A percentile compares a stretch with the other conserved stretches of the same genome.
phyloP scores from a whole-genome alignment of 2,329 filamentous ascomycete species.

The Didymella pomorum region DNA sequence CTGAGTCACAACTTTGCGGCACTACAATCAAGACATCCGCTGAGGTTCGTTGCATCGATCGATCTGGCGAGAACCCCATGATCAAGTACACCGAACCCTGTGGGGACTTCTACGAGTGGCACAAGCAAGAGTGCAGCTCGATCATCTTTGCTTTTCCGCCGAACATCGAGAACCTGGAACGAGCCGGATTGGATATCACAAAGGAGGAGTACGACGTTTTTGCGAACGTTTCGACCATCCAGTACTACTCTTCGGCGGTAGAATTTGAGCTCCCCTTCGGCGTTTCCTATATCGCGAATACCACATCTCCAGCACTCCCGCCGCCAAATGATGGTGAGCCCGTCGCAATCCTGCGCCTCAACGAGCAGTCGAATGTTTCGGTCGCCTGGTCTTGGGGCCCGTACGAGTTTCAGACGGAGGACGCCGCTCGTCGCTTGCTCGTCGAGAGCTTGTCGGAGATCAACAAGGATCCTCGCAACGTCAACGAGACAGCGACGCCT shows the following conservation, averaged over 20 bases:
- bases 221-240: slow-evolving; percentile 42
- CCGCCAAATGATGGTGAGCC: slow-evolving; percentile 47
- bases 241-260: slow-evolving; percentile 49
- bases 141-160: slow-evolving; percentile 50
- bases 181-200: slow-evolving; percentile 45
- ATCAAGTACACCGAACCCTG: slow-evolving; percentile 45
- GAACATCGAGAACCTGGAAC: slow-evolving; percentile 43
- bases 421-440: slow-evolving; percentile 36
- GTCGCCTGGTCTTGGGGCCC: slow-evolving; percentile 51
- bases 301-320: slow-evolving; percentile 32
- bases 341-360: slow-evolving; percentile 47
- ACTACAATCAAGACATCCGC: slow-evolving; percentile 43
- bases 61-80: slow-evolving; percentile 44
- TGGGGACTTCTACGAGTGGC: slow-evolving; percentile 42
- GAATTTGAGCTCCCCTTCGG: slow-evolving; percentile 47
- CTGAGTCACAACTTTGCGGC: slow-evolving; percentile 43
- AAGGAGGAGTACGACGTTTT: slow-evolving; percentile 46
- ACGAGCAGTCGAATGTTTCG: slow-evolving; percentile 39
- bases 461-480: slow-evolving; percentile 50
- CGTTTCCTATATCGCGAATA: slow-evolving; percentile 46
- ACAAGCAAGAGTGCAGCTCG: slow-evolving; percentile 45
- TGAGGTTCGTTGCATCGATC: slow-evolving; percentile 49
- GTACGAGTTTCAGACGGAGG: slow-evolving; percentile 43
- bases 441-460: slow-evolving; percentile 43
- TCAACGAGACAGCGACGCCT: slow-evolving; percentile 29